These are phyloP conservation scores for Aspergillus sp. DNA, from an alignment of 2,329 filamentous ascomycete species.

Conservation along the genomic window DNA sequence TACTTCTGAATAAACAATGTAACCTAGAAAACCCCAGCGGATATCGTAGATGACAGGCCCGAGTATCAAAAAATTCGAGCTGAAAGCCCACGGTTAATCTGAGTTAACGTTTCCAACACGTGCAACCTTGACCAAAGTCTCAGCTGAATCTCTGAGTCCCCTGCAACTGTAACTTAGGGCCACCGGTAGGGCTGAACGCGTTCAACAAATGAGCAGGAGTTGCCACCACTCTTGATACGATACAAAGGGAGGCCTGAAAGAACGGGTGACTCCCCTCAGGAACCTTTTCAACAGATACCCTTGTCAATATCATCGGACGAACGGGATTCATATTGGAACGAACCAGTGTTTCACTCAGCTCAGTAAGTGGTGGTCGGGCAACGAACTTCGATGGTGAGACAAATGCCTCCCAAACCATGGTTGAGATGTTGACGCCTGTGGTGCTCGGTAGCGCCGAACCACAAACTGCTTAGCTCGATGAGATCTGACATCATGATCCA, in stretches of 20 bases:
- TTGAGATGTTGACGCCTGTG: background rate
- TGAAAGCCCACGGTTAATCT: background rate
- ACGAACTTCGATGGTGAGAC: background rate
- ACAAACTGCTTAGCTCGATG: background rate
- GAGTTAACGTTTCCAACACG: background rate
- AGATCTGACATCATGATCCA: conserved; percentile 12
- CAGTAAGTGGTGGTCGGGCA: background rate
- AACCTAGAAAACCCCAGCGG: background rate
- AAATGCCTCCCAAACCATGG: background rate
- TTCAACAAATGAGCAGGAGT: background rate
- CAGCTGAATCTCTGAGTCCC: background rate
- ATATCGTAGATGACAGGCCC: background rate
- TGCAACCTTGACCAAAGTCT: background rate
- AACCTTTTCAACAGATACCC: background rate
- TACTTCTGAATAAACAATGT: background rate
- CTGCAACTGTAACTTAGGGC: background rate
- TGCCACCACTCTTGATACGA: background rate
- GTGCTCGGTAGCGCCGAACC: conserved; percentile 1
- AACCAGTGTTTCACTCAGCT: background rate
- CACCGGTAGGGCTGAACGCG: background rate
- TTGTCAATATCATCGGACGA: background rate
- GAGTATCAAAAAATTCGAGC: background rate
- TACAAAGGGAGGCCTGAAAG: background rate
- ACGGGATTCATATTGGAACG: too few relatives aligned
- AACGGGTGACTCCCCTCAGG: too few relatives aligned